Evolutionary conservation across 768 basidiomycete genomes (phyloP), one percentile per base, ranked within the genome.

Genomic region (Leucosporidium yakuticum): DNA sequence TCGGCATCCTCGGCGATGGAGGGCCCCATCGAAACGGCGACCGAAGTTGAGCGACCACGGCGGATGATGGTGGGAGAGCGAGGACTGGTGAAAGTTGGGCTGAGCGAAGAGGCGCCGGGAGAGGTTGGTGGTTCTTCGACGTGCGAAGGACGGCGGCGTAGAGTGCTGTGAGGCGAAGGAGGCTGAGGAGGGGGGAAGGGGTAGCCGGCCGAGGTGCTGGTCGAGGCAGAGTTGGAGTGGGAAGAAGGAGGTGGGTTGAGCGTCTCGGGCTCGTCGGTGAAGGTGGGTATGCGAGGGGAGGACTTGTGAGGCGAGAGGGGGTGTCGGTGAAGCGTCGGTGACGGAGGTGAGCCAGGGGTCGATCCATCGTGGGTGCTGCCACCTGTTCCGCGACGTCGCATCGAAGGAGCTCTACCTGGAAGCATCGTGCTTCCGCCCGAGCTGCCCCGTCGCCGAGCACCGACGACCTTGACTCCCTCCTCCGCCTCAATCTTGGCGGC

Each of bases 161-260:
- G 70, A 68, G 29, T 62, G 77, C 39, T 77, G 79, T 62, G 67
- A n/a, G 57, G 17, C 23, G 34, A 32, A 21, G 57, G 9, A 8
- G 39, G 77, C 77, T 57, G 76, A 71, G 39, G 78, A 77, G 59
- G 77, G 75, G 67, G 79, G 79, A 65, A 62, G 12, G 70, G 69
- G 62, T 39, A 70, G 31, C 39, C 60, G 19, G 56, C 65, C 34
- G 21, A 11, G 25, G n/a, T 25, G 1, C 57, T 36, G 1, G 67
- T 25, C 3, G 34, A 27, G 9, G 39, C 17, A 4, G 31, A 4
- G 5, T 9, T 53, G 32, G 55, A 15, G 1, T 56, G 32, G 23
- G 32, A 5, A 34, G 47, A n/a, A 56, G 11, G 6, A 50, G 39
- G 39, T 44, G 17, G 39, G 17, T 15, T 15, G 39, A 44, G 39